Evolutionary conservation across 1,139 yeast genomes (phyloP).

Genomic region (Yamadazyma diospyri): DNA sequence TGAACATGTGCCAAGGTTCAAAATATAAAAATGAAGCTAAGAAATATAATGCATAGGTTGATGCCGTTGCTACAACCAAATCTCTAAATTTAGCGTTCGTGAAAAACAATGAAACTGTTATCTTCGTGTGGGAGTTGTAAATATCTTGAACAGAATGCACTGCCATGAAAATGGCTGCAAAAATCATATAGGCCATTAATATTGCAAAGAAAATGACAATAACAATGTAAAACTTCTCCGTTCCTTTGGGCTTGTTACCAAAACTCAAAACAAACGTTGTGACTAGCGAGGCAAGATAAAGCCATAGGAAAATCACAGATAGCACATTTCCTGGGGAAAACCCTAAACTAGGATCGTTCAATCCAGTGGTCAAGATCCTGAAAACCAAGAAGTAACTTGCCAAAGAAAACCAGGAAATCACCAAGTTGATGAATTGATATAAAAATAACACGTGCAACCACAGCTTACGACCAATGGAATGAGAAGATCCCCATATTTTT

Average conservation of each 20-base stretch:
- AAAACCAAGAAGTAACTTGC: slow-evolving; percentile 81
- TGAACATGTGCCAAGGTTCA: slow-evolving; percentile 53
- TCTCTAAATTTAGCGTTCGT: slow-evolving; percentile 44
- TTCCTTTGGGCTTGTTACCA: slow-evolving; percentile 94
- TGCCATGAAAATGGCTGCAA: slow-evolving; percentile 52
- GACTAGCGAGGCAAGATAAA: slow-evolving; percentile 82
- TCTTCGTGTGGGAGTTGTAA: slow-evolving; percentile 25
- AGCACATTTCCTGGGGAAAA: slow-evolving; percentile 72
- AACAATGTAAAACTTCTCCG: slow-evolving; percentile 75
- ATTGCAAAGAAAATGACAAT: slow-evolving; percentile 87
- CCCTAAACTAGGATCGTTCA: slow-evolving; percentile 46
- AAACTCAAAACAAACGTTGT: slow-evolving; percentile 88
- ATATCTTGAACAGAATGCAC: slow-evolving; percentile 41
- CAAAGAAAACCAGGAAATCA: slow-evolving; percentile 76
- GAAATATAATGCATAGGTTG: slow-evolving; percentile 46
- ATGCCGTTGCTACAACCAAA: slow-evolving; percentile 45
- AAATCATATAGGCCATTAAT: slow-evolving; percentile 86
- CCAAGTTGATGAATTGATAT: slow-evolving; percentile 41
- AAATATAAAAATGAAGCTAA: slow-evolving; percentile 45
- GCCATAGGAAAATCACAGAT: slow-evolving; percentile 82
- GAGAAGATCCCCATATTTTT: slow-evolving; percentile 42
- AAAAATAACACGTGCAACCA: slow-evolving; percentile 41
- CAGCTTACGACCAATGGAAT: slow-evolving; percentile 39
- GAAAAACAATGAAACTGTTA: slow-evolving; percentile 39
- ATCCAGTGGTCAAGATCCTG: slow-evolving; percentile 68